Conservation (phyloP, 192 early-diverging fungal genomes). For the Radiomyces spectabilis region DNA sequence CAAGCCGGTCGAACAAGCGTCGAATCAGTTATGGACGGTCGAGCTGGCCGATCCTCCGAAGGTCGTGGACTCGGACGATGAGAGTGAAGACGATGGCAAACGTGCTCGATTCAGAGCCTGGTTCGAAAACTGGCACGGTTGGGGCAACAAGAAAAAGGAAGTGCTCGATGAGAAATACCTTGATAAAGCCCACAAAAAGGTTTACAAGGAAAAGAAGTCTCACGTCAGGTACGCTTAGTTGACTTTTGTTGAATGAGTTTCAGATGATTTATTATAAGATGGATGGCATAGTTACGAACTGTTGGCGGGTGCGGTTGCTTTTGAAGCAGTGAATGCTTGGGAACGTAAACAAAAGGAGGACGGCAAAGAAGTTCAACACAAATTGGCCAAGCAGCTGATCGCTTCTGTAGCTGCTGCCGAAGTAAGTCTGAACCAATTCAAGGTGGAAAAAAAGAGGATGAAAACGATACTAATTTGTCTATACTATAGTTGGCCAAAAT, state of each 20-base stretch:
- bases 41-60: constrained; percentile 18
- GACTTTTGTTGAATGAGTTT: neutral
- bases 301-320: constrained; percentile 23
- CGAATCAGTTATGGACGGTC: constrained; percentile 22
- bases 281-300: constrained; percentile 9
- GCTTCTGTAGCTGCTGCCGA: constrained; percentile 18
- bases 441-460: neutral
- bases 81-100: constrained; percentile 16
- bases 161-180: constrained; percentile 7
- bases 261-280: neutral
- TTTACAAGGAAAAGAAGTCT: constrained; percentile 22
- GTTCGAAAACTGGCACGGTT: constrained; percentile 20
- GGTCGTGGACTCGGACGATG: constrained; percentile 6
- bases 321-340: constrained; percentile 23
- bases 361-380: constrained; percentile 13
- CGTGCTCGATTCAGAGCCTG: constrained; percentile 9
- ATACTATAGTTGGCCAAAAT: constrained; percentile 16
- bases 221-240: constrained; percentile 3
- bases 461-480: neutral
- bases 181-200: constrained; percentile 18
- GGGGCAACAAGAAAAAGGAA: constrained; percentile 10
- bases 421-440: constrained; percentile 3
- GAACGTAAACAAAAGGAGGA: constrained; percentile 18
- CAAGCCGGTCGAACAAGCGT: constrained; percentile 6
- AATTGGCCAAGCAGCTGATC: constrained; percentile 11